Evolutionary conservation across 2,329 filamentous ascomycete genomes (phyloP).

Genomic region (Colletotrichum sp.): DNA sequence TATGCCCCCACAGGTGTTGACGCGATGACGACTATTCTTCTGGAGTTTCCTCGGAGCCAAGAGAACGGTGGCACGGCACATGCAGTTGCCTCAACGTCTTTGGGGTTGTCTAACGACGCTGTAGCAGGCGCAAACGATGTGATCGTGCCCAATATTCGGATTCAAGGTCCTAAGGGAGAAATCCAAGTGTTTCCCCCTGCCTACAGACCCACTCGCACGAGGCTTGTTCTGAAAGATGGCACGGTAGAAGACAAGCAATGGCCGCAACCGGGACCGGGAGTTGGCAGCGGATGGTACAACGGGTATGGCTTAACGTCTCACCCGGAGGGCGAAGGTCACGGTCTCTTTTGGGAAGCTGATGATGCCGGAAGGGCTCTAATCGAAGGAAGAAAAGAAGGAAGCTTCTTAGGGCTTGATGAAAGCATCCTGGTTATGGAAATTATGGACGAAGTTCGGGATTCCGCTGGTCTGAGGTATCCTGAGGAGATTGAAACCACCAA

Average conservation of each 20-base stretch:
- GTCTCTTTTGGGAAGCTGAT: conserved; percentile 91
- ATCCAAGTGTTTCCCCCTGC: conserved; percentile 79
- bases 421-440: conserved; percentile 84
- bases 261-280: conserved; percentile 33
- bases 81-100: conserved; percentile 46
- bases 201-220: conserved; percentile 72
- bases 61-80: conserved; percentile 74
- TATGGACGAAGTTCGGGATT: conserved; percentile 47
- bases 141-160: conserved; percentile 73
- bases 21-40: conserved; percentile 76
- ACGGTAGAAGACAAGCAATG: conserved; percentile 53
- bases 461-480: not conserved
- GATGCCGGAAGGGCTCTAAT: conserved; percentile 77
- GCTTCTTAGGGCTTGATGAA: conserved; percentile 73
- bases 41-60: conserved; percentile 73
- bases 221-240: conserved; percentile 59
- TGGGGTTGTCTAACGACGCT: conserved; percentile 67
- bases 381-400: conserved; percentile 79
- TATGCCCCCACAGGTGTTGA: conserved; percentile 75
- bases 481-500: not conserved
- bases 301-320: not conserved
- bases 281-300: not conserved
- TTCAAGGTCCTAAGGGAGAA: conserved; percentile 82
- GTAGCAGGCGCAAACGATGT: conserved; percentile 53
- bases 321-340: conserved; percentile 63